A percentile compares a stretch with the other conserved stretches of the same genome.
Evolutionary conservation across 1,139 yeast species (phyloP).

Genomic region (Candida albicans): DNA sequence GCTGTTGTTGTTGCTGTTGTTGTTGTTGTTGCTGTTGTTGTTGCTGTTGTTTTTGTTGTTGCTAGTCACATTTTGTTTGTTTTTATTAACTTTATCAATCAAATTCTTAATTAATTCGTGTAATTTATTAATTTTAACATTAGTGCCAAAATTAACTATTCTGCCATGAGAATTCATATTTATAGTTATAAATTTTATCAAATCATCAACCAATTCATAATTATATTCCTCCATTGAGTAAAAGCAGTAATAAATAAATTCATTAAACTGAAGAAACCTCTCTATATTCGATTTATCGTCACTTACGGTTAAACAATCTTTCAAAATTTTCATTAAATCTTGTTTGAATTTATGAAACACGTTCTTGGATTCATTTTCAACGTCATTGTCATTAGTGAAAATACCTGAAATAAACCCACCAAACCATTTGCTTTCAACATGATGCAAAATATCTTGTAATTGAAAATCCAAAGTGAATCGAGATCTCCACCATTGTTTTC

Average conservation of each 20-base stretch:
- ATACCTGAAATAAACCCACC: constrained; percentile 77
- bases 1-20: too few relatives aligned
- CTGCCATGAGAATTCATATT: constrained; percentile 63
- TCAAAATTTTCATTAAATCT: constrained; percentile 34
- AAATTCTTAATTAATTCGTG: constrained; percentile 26
- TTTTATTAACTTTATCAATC: constrained; percentile 42
- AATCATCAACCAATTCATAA: constrained; percentile 47
- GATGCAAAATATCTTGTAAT: constrained; percentile 52
- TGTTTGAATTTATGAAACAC: constrained; percentile 36
- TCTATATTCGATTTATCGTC: constrained; percentile 21
- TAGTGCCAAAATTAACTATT: constrained; percentile 57
- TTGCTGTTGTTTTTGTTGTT: too few relatives aligned
- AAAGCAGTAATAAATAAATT: constrained; percentile 52
- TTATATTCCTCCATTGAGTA: constrained; percentile 38
- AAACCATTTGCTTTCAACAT: constrained; percentile 69
- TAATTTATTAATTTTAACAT: constrained; percentile 56
- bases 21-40: too few relatives aligned
- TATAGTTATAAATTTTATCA: constrained; percentile 63
- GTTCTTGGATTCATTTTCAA: constrained; percentile 24
- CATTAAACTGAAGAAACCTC: constrained; percentile 42
- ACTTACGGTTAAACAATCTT: constrained; percentile 33
- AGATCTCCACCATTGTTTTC: constrained; percentile 76
- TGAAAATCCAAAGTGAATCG: constrained; percentile 63
- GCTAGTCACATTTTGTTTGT: constrained; percentile 7
- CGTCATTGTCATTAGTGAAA: constrained; percentile 36